Evolutionary conservation across 208 protist species (phyloP).

Genomic region (Acanthamoeba castellanii): DNA sequence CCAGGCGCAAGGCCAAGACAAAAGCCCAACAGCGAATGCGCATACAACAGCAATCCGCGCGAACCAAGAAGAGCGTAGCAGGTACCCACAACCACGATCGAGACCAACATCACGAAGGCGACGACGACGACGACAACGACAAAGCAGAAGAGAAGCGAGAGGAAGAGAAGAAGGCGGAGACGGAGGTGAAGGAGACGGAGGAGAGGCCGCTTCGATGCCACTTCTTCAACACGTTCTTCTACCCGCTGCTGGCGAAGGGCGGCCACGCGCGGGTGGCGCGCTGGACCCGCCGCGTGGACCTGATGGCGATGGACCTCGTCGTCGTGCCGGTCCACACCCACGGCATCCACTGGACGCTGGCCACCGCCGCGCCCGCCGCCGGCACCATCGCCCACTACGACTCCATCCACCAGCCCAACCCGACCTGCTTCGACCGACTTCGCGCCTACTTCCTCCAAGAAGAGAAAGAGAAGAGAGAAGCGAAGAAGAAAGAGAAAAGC

Average conservation of each 20-base stretch:
- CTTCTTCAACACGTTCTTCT: constrained; percentile 87
- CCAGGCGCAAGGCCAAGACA: too few species aligned
- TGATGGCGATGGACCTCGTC: constrained; percentile 77
- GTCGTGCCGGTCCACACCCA: constrained; percentile 83
- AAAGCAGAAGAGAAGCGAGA: background rate
- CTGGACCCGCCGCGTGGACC: constrained; percentile 78
- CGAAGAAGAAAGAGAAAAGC: background rate
- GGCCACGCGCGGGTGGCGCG: constrained; percentile 69
- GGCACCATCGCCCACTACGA: constrained; percentile 87
- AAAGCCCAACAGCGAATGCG: too few species aligned
- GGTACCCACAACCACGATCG: background rate
- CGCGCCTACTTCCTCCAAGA: background rate
- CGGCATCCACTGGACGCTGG: constrained; percentile 83
- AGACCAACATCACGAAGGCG: background rate
- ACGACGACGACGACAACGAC: too few species aligned
- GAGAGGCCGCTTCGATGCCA: constrained; percentile 36
- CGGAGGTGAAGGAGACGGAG: background rate
- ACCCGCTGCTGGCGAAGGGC: constrained; percentile 75
- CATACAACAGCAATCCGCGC: background rate
- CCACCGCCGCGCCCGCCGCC: constrained; percentile 77
- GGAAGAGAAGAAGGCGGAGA: background rate
- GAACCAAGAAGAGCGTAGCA: background rate
- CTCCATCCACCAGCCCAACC: constrained; percentile 71
- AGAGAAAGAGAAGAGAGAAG: background rate
- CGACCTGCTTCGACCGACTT: background rate